Conservation (phyloP, 2,329 filamentous ascomycete genomes). For the Thielaviopsis euricoi region DNA sequence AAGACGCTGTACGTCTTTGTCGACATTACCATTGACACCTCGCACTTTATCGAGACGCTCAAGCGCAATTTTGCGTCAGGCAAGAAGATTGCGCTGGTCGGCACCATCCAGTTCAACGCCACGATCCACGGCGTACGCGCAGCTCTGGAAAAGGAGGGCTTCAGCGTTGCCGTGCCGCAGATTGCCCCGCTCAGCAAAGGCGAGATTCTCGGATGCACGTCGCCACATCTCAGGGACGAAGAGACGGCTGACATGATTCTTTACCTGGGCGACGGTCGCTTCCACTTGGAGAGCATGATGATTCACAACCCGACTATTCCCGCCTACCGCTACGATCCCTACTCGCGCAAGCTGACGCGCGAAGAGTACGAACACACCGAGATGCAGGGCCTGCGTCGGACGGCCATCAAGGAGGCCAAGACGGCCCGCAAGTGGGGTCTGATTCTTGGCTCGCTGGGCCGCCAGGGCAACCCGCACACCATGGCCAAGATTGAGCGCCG, state of each 20-base stretch:
- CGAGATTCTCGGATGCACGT: conserved; percentile 95
- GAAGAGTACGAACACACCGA: conserved; percentile 87
- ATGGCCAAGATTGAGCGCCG: conserved; percentile 71
- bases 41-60: conserved; percentile 71
- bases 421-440: conserved; percentile 81
- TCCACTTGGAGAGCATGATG: conserved; percentile 97
- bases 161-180: conserved; percentile 74
- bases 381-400: conserved; percentile 64
- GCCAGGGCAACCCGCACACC: conserved; percentile 91
- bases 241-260: conserved; percentile 59
- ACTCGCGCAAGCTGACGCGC: conserved; percentile 76
- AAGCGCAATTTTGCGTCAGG: conserved; percentile 73
- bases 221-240: conserved; percentile 47
- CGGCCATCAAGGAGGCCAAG: conserved; percentile 61
- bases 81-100: conserved; percentile 82
- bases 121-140: conserved; percentile 76
- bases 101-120: conserved; percentile 97
- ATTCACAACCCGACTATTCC: conserved; percentile 88
- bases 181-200: conserved; percentile 86
- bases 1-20: conserved; percentile 97
- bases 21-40: conserved; percentile 86
- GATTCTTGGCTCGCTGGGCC: conserved; percentile 79
- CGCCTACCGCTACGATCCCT: conserved; percentile 93
- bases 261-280: conserved; percentile 82
- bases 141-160: conserved; percentile 67